Evolutionary conservation across 2,329 filamentous ascomycete genomes (phyloP), one percentile per base, ranked within the genome.

Genomic region (Lasiodiplodia sp.): DNA sequence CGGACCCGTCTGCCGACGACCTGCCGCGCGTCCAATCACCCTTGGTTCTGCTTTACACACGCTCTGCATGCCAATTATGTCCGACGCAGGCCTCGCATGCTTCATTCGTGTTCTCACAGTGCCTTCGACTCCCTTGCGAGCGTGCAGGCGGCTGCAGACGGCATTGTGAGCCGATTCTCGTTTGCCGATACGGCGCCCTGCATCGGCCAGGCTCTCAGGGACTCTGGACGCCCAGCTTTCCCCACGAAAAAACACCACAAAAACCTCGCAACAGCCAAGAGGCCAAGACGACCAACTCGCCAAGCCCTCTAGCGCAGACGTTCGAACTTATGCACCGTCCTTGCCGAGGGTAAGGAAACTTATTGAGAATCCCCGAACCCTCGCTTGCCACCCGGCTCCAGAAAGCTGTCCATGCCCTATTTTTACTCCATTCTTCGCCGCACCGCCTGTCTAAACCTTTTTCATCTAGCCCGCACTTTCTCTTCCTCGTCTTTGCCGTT

Each of bases 281-380:
- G 53, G 64, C 64, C 64, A 67, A 67, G 64, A 12, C 64, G 25
- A 23, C 38, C 44, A 51, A 52, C 10, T 57, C 38, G 64, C 64
- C 64, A 67, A 67, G 64, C 37, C 37, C 34, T 34, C 64, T 67
- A 67, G 64, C 64, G 64, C 31, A 67, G 64, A 67, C 64, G 64
- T 57, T 58, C 16, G 53, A 67, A 67, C 37, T 67, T 67, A 67
- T 67, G 64, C 64, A 67, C 8, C 52, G 11, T n/a, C 34, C 25
- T 52, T 37, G 10, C 21, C 31, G 53, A 14, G 62, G 62, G 28
- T 31, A 28, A 47, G 44, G 16, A 47, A 23, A 21, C 23, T 34
- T 34, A 28, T 14, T 23, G 4, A 14, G 14, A 10, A 31, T 28
- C 3, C 28, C 44, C 16, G 31, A 44, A 18, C 58, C 58, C 58